Evolutionary conservation across 2,329 filamentous ascomycete genomes (phyloP), one percentile per base, ranked within the genome.

Genomic region (Penicillium vulpinum): DNA sequence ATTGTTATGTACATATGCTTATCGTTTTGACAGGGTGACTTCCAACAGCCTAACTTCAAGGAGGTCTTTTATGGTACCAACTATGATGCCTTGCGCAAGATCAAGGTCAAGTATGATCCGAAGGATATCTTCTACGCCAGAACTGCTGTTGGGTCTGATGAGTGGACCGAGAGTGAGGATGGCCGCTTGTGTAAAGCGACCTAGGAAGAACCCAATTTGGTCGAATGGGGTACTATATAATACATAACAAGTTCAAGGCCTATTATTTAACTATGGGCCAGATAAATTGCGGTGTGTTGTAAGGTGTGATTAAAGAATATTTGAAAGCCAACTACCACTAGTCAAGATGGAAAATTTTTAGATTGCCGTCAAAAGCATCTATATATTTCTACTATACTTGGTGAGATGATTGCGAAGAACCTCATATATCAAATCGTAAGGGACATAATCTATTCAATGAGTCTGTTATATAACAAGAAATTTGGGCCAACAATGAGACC

Each of bases 91-190:
- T 58, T 77, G 22, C 60, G 67, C 24, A 31, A 56, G 16, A 69
- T 78, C 56, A 78, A 78, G 67, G 56, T 67, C 5, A 70, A 72
- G 54, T 77, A 74, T 51, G 76, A 78, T 56, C 73, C 73, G 15
- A 46, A 70, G 5, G 61, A 70, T 49, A 39, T 75, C 24, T 73
- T 76, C 51, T 74, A 71, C 38, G 71, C 67, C n/a, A 18, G 18
- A 16, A 56, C 53, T 5, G 47, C 47, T 18, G 53, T 56, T 11
- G 47, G 53, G 1, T 56, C 53, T 22, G 53, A 56, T 5, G 53
- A 50, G 24, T 56, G 53, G 53, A 24, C 21, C 9, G 47, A 45
- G 53, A 36, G 16, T 10, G 16, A 51, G 16, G 47, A 51, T 41
- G 53, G 53, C 16, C 47, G 47, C 15, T 18, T 51, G 36, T 51